A percentile compares a stretch with the other conserved stretches of the same genome.
Conservation (phyloP, 352 stramenopile species). For the Globisporangium barbulae region DNA sequence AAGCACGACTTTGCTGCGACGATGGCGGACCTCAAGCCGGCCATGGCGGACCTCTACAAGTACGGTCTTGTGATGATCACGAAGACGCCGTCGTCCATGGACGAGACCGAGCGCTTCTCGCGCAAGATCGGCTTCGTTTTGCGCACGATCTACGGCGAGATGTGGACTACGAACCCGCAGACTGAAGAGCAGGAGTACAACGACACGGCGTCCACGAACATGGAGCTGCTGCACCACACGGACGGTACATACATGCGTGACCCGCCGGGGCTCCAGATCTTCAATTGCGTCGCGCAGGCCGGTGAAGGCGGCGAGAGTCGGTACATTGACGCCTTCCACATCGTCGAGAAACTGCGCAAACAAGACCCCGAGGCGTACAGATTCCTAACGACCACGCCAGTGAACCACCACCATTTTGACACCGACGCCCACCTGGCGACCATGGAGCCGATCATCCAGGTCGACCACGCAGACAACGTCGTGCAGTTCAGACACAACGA, state of each 20-base stretch:
- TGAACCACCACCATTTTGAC: constrained; percentile 82
- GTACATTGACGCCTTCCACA: constrained; percentile 80
- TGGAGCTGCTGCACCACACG: constrained; percentile 83
- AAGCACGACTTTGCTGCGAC: constrained; percentile 37
- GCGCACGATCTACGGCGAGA: constrained; percentile 87
- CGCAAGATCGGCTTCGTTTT: constrained; percentile 81
- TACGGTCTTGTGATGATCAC: constrained; percentile 71
- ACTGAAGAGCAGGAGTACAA: constrained; percentile 74
- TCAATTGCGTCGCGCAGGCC: constrained; percentile 84
- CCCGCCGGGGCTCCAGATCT: constrained; percentile 86
- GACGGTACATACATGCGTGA: constrained; percentile 88
- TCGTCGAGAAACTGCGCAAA: constrained; percentile 57
- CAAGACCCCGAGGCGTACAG: constrained; percentile 61
- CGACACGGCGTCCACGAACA: constrained; percentile 85
- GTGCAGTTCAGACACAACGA: constrained; percentile 88
- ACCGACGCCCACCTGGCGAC: constrained; percentile 68
- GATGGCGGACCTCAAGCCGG: constrained; percentile 53
- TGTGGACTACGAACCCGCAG: constrained; percentile 86
- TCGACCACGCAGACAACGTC: constrained; percentile 71
- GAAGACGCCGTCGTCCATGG: constrained; percentile 65
- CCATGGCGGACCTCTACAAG: constrained; percentile 71
- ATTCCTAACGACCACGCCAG: constrained; percentile 60
- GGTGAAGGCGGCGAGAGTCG: constrained; percentile 68
- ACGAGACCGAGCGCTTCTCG: constrained; percentile 76
- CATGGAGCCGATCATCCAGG: constrained; percentile 77